Percentiles rank a stretch among this genome's conserved stretches.
These are phyloP conservation scores for Anisodus tanguticus DNA, from an alignment of 257 asterid genomes.

Conservation along the genomic window DNA sequence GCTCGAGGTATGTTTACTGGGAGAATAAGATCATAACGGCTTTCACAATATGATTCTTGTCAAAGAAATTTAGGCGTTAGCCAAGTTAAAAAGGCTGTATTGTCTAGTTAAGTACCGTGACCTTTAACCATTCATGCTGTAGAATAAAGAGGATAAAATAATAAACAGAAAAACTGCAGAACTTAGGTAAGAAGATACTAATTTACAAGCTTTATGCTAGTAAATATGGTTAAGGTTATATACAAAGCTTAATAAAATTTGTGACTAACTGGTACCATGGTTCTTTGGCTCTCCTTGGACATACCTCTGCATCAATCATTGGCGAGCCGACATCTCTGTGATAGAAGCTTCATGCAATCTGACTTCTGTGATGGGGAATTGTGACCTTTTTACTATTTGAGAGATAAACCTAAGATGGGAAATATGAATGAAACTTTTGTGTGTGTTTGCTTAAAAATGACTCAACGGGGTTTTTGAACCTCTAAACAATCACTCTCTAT, in stretches of 20 bases:
- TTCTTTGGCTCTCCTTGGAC: not conserved
- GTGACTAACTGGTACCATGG: slow-evolving; percentile 5
- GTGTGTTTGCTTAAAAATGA: slow-evolving; percentile 14
- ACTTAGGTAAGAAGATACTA: not conserved
- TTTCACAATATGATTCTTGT: slow-evolving; percentile 16
- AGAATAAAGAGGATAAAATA: slow-evolving; percentile 17
- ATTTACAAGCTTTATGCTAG: not conserved
- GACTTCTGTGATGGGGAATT: not conserved
- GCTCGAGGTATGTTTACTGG: slow-evolving; percentile 66
- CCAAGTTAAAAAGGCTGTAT: not conserved
- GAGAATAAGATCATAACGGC: not conserved
- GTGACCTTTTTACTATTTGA: not conserved
- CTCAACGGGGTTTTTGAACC: not conserved
- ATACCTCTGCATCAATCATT: not conserved
- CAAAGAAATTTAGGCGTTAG: slow-evolving; percentile 8
- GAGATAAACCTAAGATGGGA: not conserved
- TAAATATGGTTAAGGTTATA: not conserved
- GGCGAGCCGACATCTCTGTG: not conserved
- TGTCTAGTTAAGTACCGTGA: not conserved
- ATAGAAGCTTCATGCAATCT: slow-evolving; percentile 24
- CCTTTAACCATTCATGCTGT: slow-evolving; percentile 7
- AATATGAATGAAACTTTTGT: not conserved
- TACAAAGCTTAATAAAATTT: not conserved
- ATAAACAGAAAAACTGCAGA: not conserved
- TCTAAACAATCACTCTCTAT: not conserved